Conservation (phyloP, 352 stramenopile genomes). For the Pythium vanterpoolii region DNA sequence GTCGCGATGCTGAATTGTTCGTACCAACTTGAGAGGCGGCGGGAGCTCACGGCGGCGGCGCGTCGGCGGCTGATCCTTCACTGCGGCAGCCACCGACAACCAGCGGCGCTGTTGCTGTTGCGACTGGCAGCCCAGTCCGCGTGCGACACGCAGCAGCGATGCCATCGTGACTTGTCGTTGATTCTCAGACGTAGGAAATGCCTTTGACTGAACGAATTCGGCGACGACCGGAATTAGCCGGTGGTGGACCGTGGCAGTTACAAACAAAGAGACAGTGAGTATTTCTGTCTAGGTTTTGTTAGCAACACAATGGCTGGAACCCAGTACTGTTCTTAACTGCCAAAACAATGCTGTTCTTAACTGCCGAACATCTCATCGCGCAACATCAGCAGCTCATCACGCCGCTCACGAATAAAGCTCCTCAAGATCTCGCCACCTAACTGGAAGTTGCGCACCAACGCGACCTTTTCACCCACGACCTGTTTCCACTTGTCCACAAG, state of each 20-base stretch:
- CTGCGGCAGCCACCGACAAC: constrained; percentile 41
- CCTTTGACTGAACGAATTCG: constrained; percentile 8
- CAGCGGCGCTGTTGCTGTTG: constrained; percentile 14
- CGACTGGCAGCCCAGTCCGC: background rate
- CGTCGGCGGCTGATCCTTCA: constrained; percentile 29
- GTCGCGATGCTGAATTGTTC: background rate
- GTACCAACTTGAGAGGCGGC: constrained; percentile 70
- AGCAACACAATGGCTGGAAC: background rate
- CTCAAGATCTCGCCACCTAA: constrained; percentile 55
- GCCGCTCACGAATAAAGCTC: constrained; percentile 50
- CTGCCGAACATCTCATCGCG: constrained; percentile 49
- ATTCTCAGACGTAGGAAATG: constrained; percentile 11
- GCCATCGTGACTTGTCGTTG: constrained; percentile 6
- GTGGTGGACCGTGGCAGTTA: constrained; percentile 5
- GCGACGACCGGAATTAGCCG: constrained; percentile 5
- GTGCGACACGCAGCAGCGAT: constrained; percentile 8
- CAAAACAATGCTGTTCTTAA: constrained; percentile 30
- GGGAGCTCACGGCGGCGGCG: constrained; percentile 69
- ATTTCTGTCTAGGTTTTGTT: background rate
- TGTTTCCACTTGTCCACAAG: constrained; percentile 35
- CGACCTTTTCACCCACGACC: constrained; percentile 41
- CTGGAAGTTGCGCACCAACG: constrained; percentile 51
- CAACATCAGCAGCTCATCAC: constrained; percentile 53
- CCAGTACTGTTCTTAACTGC: constrained; percentile 4
- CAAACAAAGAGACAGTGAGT: background rate